These are phyloP conservation scores for Fusarium sp. DNA, from an alignment of 2,329 filamentous ascomycete genomes.

Conservation along the genomic window DNA sequence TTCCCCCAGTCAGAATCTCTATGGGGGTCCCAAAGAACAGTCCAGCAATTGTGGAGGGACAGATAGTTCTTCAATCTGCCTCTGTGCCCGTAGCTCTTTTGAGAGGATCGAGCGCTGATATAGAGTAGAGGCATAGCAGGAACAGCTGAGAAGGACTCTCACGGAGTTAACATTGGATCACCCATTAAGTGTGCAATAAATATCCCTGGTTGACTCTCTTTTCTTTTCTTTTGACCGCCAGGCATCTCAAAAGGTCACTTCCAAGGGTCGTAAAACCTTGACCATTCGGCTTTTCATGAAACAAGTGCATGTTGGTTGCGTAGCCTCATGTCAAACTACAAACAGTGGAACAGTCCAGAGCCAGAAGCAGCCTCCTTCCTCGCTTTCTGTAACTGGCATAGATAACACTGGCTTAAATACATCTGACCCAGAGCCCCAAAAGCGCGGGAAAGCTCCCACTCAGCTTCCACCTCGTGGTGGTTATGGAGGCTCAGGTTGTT, in stretches of 20 bases:
- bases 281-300: not conserved
- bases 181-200: not conserved
- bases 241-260: accelerated
- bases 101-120: no score
- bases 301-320: accelerated
- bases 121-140: no score
- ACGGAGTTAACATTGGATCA: not conserved
- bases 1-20: not conserved
- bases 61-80: no score
- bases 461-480: not conserved
- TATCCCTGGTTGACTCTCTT: not conserved
- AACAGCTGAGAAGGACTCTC: no score
- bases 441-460: accelerated
- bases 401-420: accelerated
- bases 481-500: not conserved
- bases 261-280: accelerated
- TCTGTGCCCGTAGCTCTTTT: no score
- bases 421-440: accelerated
- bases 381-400: accelerated
- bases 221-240: accelerated
- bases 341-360: accelerated
- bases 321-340: accelerated
- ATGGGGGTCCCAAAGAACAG: not conserved
- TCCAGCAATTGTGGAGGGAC: not conserved
- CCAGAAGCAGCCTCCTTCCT: not conserved